Conservation (phyloP, 345 rosid species). For the Lepidium sativum region DNA sequence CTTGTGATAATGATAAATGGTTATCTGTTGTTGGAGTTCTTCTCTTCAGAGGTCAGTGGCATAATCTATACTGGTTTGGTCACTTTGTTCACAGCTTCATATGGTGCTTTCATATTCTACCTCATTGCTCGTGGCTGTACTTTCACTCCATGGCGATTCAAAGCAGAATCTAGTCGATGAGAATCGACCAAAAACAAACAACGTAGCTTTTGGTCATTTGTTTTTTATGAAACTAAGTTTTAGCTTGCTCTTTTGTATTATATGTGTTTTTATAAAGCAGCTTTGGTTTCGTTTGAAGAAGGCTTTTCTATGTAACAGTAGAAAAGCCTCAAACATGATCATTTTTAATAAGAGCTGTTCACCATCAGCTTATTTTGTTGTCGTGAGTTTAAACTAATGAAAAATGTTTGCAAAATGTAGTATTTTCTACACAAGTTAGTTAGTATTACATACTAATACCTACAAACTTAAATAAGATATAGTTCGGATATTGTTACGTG, state of each 20-base stretch:
- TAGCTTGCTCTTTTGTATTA: slow-evolving; percentile 7
- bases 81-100: slow-evolving; percentile 38
- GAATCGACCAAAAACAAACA: neutral
- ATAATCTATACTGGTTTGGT: slow-evolving; percentile 29
- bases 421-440: no score
- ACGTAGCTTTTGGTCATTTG: neutral
- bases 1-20: slow-evolving; percentile 84
- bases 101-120: slow-evolving; percentile 62
- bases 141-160: slow-evolving; percentile 28
- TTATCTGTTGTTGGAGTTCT: slow-evolving; percentile 72
- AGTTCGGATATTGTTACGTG: no score
- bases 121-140: slow-evolving; percentile 42
- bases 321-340: neutral
- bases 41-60: slow-evolving; percentile 53
- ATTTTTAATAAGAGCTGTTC: neutral
- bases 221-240: neutral
- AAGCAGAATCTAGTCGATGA: slow-evolving; percentile 14
- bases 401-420: no score
- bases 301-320: slow-evolving; percentile 2
- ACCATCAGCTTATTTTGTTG: neutral
- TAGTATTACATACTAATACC: no score
- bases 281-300: neutral
- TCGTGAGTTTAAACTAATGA: neutral
- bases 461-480: no score
- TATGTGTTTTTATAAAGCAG: slow-evolving; percentile 5